Conservation (phyloP, 2,329 filamentous ascomycete genomes). For the Eurotiales sp. region DNA sequence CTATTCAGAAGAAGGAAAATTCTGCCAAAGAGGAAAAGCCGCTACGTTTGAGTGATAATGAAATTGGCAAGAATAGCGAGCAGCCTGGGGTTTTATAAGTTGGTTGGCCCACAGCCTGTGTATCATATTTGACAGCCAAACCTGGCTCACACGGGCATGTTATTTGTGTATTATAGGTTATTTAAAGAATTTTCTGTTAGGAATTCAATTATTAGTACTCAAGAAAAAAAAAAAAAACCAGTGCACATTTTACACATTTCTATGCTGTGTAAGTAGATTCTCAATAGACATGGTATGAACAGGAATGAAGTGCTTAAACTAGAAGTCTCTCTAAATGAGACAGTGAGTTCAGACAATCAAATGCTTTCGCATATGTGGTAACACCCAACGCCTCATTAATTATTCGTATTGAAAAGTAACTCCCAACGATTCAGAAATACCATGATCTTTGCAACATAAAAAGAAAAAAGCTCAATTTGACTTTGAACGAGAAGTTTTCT, state of each 20-base stretch:
- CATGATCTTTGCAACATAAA: background rate
- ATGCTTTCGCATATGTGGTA: background rate
- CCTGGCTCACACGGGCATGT: constrained; percentile 2
- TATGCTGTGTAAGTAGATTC: background rate
- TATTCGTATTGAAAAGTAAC: background rate
- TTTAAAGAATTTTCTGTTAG: background rate
- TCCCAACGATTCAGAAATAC: background rate
- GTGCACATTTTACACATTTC: background rate
- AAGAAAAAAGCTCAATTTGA: background rate
- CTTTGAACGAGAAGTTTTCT: constrained; percentile 17
- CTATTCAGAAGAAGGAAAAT: background rate
- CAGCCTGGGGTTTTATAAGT: background rate
- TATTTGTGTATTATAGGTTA: background rate
- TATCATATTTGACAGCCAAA: constrained; percentile 13
- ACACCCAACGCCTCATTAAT: constrained; percentile 1
- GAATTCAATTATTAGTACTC: background rate
- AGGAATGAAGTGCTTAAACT: background rate
- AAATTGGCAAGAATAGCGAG: constrained; percentile 1
- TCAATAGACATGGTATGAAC: background rate
- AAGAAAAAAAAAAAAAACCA: too few relatives aligned
- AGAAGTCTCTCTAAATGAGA: background rate
- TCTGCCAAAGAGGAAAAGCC: background rate
- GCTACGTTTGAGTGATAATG: background rate
- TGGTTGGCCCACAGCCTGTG: background rate
- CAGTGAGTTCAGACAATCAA: background rate